A percentile compares a stretch with the other conserved stretches of the same genome.
These are phyloP conservation scores for Vicia faba DNA, from an alignment of 306 rosid species.

Conservation along the genomic window DNA sequence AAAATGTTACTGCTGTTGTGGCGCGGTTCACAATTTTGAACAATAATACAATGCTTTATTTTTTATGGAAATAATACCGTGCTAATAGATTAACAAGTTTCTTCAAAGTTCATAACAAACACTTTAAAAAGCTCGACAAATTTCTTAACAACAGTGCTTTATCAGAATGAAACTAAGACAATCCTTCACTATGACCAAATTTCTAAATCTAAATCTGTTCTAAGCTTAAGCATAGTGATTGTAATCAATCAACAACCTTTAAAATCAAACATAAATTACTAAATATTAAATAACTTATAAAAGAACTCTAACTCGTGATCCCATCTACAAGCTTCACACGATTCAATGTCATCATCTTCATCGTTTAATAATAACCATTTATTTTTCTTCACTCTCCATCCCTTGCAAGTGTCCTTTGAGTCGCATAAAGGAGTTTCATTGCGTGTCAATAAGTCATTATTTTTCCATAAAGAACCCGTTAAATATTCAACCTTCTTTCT, in stretches of 20 bases:
- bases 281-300: neutral
- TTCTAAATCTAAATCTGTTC: too few relatives aligned
- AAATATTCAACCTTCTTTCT: neutral
- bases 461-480: neutral
- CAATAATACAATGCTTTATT: neutral
- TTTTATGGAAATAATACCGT: too few relatives aligned
- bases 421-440: neutral
- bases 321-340: slow-evolving; percentile 41
- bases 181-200: too few relatives aligned
- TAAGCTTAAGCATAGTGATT: too few relatives aligned
- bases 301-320: slow-evolving; percentile 14
- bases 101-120: too few relatives aligned
- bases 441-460: neutral
- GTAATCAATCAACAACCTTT: too few relatives aligned
- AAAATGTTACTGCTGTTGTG: neutral
- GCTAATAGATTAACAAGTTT: too few relatives aligned
- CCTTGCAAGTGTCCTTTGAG: neutral
- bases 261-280: too few relatives aligned
- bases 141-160: too few relatives aligned
- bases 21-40: neutral
- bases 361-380: neutral
- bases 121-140: too few relatives aligned
- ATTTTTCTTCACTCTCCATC: slow-evolving; percentile 19
- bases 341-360: slow-evolving; percentile 18
- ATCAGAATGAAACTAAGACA: too few relatives aligned